A percentile compares a stretch with the other conserved stretches of the same genome.
Conservation (phyloP, 192 early-diverging fungal species). For the Geranomyces variabilis region DNA sequence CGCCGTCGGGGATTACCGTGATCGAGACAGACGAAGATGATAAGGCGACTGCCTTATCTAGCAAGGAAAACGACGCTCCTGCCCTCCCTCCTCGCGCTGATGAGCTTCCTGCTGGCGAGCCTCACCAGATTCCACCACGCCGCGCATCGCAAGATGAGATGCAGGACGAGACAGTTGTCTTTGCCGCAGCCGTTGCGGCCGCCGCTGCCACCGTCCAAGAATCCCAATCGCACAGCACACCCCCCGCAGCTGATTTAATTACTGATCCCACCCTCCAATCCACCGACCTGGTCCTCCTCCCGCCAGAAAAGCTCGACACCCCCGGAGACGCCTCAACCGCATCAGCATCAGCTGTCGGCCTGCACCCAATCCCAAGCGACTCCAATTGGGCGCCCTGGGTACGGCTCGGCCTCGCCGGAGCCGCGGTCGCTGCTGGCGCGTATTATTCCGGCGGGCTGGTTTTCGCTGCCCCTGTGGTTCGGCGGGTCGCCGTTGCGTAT, state of each 20-base stretch:
- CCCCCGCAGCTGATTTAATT: not conserved
- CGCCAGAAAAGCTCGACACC: not conserved
- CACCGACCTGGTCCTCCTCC: not conserved
- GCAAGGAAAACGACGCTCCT: not conserved
- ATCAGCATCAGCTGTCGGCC: slow-evolving; percentile 3
- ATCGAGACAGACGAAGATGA: not conserved
- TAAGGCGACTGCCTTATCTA: too few species aligned
- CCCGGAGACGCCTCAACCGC: slow-evolving; percentile 3
- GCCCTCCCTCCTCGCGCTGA: not conserved
- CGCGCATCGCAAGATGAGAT: not conserved
- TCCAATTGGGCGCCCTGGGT: slow-evolving; percentile 34
- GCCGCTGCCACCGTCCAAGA: slow-evolving; percentile 16
- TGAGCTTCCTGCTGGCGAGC: not conserved
- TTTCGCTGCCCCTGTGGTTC: slow-evolving; percentile 39
- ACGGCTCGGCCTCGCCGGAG: slow-evolving; percentile 40
- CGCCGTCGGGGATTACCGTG: slow-evolving; percentile 8
- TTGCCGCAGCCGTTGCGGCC: slow-evolving; percentile 30
- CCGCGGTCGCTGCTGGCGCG: slow-evolving; percentile 45
- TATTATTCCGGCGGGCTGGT: slow-evolving; percentile 43
- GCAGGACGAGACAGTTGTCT: slow-evolving; percentile 29
- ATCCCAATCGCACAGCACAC: not conserved
- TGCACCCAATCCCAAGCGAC: slow-evolving; percentile 22
- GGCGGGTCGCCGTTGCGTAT: slow-evolving; percentile 45
- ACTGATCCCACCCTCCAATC: not conserved
- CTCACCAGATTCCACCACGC: too few species aligned